These are phyloP conservation scores for Polychytrium aggregatum DNA, from an alignment of 192 early-diverging fungal species.

Conservation along the genomic window DNA sequence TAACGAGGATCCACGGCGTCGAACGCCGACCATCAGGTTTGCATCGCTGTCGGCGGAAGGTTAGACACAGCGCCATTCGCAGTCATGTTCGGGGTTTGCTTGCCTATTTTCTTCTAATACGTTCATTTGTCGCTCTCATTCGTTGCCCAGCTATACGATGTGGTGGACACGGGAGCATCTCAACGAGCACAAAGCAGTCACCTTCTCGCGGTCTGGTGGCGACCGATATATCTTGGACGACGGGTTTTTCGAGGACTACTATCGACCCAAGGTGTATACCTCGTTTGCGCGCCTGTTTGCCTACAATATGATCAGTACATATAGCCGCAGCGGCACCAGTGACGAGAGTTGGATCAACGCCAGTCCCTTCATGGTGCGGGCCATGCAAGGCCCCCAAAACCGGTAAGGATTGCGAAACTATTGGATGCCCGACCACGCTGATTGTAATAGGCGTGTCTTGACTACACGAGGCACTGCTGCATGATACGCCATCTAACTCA, in stretches of 20 bases:
- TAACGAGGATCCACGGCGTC: constrained; percentile 41
- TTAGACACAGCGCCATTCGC: not conserved
- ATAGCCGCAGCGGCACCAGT: constrained; percentile 11
- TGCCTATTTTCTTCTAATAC: no score
- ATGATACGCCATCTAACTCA: constrained; percentile 31
- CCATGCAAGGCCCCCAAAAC: no score
- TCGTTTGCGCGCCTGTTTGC: constrained; percentile 70
- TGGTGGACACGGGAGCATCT: constrained; percentile 50
- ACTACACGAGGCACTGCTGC: constrained; percentile 8
- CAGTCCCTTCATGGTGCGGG: no score
- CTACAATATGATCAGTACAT: constrained; percentile 77
- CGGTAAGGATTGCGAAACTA: no score
- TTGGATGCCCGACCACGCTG: constrained; percentile 32
- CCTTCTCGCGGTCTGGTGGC: not conserved
- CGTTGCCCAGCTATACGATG: constrained; percentile 46
- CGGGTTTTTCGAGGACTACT: constrained; percentile 79
- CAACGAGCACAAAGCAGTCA: constrained; percentile 11
- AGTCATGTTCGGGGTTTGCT: no score
- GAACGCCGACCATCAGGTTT: not conserved
- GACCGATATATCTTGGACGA: constrained; percentile 7
- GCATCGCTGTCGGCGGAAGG: no score
- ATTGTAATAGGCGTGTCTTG: constrained; percentile 32
- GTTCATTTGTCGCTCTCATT: no score
- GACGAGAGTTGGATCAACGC: no score
- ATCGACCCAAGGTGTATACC: constrained; percentile 65